phyloP scores from a whole-genome alignment of 306 rosid species.

The cucumber (Cucumis sativus) region Cucumber_9930_V3 NC_026656.2:18843501-18844000 shows the following conservation, averaged over 20 bases:
- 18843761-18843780: too few relatives aligned
- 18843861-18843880: too few relatives aligned
- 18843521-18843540: conserved; percentile 97
- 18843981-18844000: neutral
- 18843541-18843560: conserved; percentile 14
- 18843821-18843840: too few relatives aligned
- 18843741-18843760: neutral
- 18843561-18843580: neutral
- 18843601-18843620: neutral
- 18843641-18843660: neutral
- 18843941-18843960: neutral
- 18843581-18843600: neutral
- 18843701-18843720: neutral
- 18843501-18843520: conserved; percentile 80
- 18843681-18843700: neutral
- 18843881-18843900: too few relatives aligned
- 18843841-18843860: too few relatives aligned
- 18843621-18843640: neutral
- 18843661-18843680: neutral
- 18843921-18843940: neutral
- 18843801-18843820: too few relatives aligned
- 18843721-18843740: neutral
- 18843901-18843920: neutral
- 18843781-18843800: too few relatives aligned
- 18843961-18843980: neutral